These are phyloP conservation scores for Monascus purpureus DNA, from an alignment of 495 filamentous ascomycete genomes.

Conservation along the genomic window DNA sequence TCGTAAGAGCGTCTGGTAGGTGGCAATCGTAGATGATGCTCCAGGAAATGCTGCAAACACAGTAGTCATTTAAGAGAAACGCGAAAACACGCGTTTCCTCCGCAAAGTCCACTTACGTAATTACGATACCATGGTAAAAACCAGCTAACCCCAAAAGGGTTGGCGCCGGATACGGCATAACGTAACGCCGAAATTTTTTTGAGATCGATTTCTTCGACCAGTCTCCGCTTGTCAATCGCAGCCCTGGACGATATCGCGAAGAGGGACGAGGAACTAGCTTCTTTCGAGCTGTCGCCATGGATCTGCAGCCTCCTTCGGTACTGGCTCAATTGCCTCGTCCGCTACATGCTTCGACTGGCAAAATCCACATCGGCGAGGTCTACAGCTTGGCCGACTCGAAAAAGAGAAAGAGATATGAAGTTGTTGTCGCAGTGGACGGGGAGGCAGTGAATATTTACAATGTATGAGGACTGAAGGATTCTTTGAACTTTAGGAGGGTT, in stretches of 20 bases:
- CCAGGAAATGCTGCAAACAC: too few relatives aligned
- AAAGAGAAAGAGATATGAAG: slow-evolving; percentile 77
- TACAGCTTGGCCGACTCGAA: slow-evolving; percentile 53
- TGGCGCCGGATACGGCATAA: slow-evolving; percentile 12
- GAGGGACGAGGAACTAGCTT: neutral
- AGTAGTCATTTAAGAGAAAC: too few relatives aligned
- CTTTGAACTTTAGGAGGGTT: neutral
- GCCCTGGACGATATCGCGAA: too few relatives aligned
- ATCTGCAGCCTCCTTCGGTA: slow-evolving; percentile 34
- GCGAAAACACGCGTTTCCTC: neutral
- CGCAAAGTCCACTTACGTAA: neutral
- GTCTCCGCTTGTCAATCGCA: neutral
- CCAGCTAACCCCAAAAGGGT: neutral
- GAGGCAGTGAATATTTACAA: slow-evolving; percentile 89
- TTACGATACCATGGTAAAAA: neutral
- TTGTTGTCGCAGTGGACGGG: slow-evolving; percentile 77
- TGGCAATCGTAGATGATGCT: neutral
- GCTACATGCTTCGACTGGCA: slow-evolving; percentile 42
- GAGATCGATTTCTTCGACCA: slow-evolving; percentile 9
- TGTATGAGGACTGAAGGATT: slow-evolving; percentile 50
- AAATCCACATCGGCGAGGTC: slow-evolving; percentile 54
- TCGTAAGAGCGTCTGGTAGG: neutral
- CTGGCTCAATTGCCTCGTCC: slow-evolving; percentile 54
- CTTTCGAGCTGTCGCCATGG: slow-evolving; percentile 17
- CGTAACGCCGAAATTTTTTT: slow-evolving; percentile 32